phyloP scores from a whole-genome alignment of 2,329 filamentous ascomycete genomes.

The Colletotrichum filicis region DNA sequence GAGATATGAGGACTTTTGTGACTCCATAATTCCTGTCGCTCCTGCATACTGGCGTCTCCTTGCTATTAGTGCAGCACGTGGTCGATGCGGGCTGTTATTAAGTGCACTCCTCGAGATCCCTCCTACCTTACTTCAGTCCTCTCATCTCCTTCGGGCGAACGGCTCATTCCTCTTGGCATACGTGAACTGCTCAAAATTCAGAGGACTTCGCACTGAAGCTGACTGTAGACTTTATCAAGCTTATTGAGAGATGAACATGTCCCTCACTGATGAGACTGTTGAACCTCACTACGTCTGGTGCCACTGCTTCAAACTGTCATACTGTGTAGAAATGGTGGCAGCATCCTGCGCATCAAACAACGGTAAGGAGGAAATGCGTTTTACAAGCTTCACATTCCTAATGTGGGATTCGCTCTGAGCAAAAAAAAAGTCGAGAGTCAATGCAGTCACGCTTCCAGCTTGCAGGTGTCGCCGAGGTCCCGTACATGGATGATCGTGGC shows the following conservation, averaged over 20 bases:
- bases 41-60: not conserved
- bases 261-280: not conserved
- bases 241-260: not conserved
- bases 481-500: slow-evolving; percentile 7
- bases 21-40: slow-evolving; percentile 23
- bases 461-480: not conserved
- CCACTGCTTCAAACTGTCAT: not conserved
- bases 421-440: not conserved
- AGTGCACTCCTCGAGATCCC: not conserved
- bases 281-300: not conserved
- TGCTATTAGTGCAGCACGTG: not conserved
- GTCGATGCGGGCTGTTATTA: not conserved
- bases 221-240: not conserved
- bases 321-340: not conserved
- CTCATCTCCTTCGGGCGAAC: not conserved
- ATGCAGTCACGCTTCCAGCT: not conserved
- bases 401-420: not conserved
- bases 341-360: not conserved
- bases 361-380: not conserved
- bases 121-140: not conserved
- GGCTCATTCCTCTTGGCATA: not conserved
- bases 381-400: not conserved
- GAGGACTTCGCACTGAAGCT: not conserved
- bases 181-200: not conserved
- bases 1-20: not conserved